phyloP scores from a whole-genome alignment of 331 rosid species.

The Telfairia occidentalis region DNA sequence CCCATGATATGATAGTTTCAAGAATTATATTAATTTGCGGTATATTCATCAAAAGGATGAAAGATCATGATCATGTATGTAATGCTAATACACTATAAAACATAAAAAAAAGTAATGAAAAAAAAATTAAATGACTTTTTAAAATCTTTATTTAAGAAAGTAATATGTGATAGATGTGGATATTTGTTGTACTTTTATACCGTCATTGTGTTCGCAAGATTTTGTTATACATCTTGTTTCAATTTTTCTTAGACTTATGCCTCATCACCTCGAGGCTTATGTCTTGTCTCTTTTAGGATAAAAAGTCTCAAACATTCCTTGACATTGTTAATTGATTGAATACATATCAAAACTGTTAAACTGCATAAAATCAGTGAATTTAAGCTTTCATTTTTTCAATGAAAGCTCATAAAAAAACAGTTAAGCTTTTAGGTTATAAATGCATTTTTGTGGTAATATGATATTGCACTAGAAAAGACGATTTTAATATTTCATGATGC shows the following conservation, averaged over 20 bases:
- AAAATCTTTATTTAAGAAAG: background rate
- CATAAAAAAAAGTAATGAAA: no score
- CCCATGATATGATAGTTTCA: background rate
- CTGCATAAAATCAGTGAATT: background rate
- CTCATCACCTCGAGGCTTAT: background rate
- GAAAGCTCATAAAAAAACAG: no score
- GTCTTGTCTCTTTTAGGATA: background rate
- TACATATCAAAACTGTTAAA: background rate
- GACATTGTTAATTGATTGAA: background rate
- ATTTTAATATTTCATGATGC: background rate
- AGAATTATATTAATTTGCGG: background rate
- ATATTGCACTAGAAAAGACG: no score
- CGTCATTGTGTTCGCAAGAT: background rate
- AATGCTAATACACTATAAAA: background rate
- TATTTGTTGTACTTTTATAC: background rate
- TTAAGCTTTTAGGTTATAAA: background rate
- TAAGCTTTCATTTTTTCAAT: no score
- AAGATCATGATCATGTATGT: background rate
- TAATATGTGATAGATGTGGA: background rate
- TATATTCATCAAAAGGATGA: background rate
- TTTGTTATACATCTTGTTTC: background rate
- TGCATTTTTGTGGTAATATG: background rate
- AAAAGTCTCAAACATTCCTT: background rate
- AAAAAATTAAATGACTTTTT: background rate
- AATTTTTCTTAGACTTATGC: background rate